These are phyloP conservation scores for Chiua virens DNA, from an alignment of 768 basidiomycete species.

Conservation along the genomic window DNA sequence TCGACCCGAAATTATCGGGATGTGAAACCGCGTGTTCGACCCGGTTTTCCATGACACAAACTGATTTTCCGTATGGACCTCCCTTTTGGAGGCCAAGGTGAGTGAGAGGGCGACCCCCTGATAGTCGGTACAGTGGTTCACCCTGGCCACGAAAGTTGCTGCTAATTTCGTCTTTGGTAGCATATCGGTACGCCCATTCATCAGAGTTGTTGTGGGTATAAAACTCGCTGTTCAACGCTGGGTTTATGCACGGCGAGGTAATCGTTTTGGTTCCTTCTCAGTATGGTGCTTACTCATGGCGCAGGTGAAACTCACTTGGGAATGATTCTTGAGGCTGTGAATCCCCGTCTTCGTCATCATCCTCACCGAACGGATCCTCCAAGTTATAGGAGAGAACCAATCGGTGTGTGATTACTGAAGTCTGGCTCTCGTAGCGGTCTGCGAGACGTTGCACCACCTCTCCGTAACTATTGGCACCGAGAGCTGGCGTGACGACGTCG, in stretches of 20 bases:
- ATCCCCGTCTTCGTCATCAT: slow-evolving; percentile 19
- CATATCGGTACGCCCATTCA: slow-evolving; percentile 32
- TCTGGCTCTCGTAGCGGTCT: neutral
- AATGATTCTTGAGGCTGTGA: slow-evolving; percentile 17
- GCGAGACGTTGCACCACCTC: neutral
- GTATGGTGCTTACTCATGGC: neutral
- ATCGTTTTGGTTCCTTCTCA: slow-evolving; percentile 3
- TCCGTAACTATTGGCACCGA: neutral
- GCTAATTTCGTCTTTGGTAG: slow-evolving; percentile 30
- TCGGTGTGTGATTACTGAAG: neutral
- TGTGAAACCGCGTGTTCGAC: slow-evolving; percentile 6
- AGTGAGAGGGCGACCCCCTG: neutral
- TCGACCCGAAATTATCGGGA: neutral
- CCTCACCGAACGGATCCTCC: slow-evolving; percentile 12
- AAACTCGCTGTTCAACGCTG: slow-evolving; percentile 22
- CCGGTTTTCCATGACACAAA: slow-evolving; percentile 8
- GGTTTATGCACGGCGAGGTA: no score
- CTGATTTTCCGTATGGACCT: neutral
- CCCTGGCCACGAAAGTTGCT: slow-evolving; percentile 25
- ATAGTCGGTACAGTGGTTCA: slow-evolving; percentile 9
- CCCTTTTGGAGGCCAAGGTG: neutral
- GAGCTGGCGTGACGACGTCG: neutral
- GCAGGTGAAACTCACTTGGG: slow-evolving; percentile 20
- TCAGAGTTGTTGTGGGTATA: slow-evolving; percentile 12
- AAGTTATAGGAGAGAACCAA: neutral